phyloP scores from a whole-genome alignment of 2,329 filamentous ascomycete species.

The Fusarium bulbicola region DNA sequence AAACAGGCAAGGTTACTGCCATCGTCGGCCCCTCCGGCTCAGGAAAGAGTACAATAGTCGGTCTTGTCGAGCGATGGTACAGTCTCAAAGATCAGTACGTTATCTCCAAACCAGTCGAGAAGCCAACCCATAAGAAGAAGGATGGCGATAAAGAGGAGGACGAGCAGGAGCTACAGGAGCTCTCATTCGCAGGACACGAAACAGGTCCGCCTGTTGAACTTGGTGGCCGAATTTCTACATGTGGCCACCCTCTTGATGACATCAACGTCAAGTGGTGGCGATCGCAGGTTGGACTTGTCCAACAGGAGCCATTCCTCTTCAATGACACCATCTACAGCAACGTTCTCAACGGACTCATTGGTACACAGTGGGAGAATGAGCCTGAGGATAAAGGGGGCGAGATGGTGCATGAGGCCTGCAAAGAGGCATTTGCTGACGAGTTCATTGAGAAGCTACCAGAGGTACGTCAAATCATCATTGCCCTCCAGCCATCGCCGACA shows the following conservation, averaged over 20 bases:
- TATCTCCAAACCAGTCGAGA: conserved; percentile 59
- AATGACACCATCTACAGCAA: conserved; percentile 71
- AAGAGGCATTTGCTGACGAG: conserved; percentile 73
- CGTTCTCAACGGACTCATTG: conserved; percentile 66
- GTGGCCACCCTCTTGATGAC: conserved; percentile 61
- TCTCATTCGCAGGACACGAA: conserved; percentile 42
- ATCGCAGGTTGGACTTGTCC: conserved; percentile 69
- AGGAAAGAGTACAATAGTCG: conserved; percentile 79
- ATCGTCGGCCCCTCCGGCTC: conserved; percentile 78
- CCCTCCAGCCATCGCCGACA: too few relatives aligned
- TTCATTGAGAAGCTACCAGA: conserved; percentile 72
- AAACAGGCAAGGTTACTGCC: conserved; percentile 74
- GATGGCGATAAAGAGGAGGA: background rate
- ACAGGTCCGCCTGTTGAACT: conserved; percentile 56
- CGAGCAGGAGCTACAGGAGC: background rate
- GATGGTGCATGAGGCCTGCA: conserved; percentile 70
- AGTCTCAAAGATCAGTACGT: conserved; percentile 62
- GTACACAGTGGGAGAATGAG: conserved; percentile 61
- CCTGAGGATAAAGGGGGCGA: conserved; percentile 62
- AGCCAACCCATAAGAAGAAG: conserved; percentile 48
- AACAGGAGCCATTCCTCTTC: conserved; percentile 75
- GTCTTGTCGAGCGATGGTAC: conserved; percentile 77
- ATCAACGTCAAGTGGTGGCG: conserved; percentile 72
- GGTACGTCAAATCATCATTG: too few relatives aligned
- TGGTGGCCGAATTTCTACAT: conserved; percentile 59